Percentiles rank a stretch among this genome's conserved stretches.
These are phyloP conservation scores for Sabuloglossum arenarium DNA, from an alignment of 495 filamentous ascomycete species.

Conservation along the genomic window DNA sequence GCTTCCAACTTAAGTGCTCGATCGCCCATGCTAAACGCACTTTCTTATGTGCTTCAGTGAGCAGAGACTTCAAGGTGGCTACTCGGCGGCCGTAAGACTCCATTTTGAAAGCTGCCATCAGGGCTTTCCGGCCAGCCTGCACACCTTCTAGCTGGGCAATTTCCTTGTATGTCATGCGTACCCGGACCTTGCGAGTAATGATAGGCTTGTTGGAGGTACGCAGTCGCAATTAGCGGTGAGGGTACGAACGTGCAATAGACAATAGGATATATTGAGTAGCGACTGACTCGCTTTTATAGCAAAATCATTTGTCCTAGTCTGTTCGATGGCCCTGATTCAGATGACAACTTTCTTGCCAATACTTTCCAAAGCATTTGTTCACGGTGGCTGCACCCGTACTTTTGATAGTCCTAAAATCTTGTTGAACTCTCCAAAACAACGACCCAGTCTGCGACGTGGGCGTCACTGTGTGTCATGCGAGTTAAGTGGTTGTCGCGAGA, in stretches of 20 bases:
- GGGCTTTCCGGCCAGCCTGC: constrained; percentile 2
- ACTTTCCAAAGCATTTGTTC: not conserved
- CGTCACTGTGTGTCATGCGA: not conserved
- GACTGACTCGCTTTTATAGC: not conserved
- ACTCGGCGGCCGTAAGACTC: not conserved
- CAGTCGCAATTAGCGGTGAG: too few species aligned
- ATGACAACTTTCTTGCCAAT: not conserved
- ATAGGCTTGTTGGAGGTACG: too few species aligned
- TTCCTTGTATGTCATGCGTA: not conserved
- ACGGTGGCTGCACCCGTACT: too few species aligned
- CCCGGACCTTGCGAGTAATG: too few species aligned
- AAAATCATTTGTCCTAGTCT: not conserved
- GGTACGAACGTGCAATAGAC: too few species aligned
- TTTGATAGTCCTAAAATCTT: too few species aligned
- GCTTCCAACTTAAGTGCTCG: constrained; percentile 4
- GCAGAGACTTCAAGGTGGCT: not conserved
- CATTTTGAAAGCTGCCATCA: constrained; percentile 1
- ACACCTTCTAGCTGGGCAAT: not conserved
- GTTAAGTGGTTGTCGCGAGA: too few species aligned
- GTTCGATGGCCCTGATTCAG: not conserved
- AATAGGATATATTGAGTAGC: too few species aligned
- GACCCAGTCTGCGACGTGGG: not conserved
- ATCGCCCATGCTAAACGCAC: not conserved
- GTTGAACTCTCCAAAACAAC: not conserved
- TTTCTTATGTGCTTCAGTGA: constrained; percentile 1